A percentile compares a stretch with the other conserved stretches of the same genome.
Evolutionary conservation across 192 early-diverging fungal genomes (phyloP).

Genomic region (Coemansia sp.): DNA sequence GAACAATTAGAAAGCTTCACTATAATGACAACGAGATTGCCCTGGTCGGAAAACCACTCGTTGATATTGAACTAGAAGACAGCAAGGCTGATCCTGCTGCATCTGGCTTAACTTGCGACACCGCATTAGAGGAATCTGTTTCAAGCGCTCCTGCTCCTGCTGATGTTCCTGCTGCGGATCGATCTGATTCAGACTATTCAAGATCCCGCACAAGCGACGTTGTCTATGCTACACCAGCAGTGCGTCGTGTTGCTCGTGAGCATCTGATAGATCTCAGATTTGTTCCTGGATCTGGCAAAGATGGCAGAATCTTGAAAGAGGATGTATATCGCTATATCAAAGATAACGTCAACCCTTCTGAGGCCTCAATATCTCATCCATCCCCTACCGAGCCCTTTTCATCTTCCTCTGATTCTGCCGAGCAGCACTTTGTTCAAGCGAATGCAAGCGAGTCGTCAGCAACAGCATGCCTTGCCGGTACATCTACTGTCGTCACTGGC

Average conservation of each 20-base stretch:
- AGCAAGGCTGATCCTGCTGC: not conserved
- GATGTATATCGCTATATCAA: conserved; percentile 66
- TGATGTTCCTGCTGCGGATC: not conserved
- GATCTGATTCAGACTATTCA: conserved; percentile 20
- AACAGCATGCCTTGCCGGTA: conserved; percentile 23
- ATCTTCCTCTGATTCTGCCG: not conserved
- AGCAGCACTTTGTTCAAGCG: conserved; percentile 40
- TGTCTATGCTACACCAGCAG: conserved; percentile 84
- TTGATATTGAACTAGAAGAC: conserved; percentile 74
- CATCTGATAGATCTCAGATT: conserved; percentile 69
- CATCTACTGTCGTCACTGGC: conserved; percentile 21
- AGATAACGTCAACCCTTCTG: not conserved
- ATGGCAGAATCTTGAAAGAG: conserved; percentile 88
- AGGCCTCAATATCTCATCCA: too few relatives aligned
- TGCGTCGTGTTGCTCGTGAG: conserved; percentile 83
- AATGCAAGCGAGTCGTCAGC: conserved; percentile 25
- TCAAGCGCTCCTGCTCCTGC: not conserved
- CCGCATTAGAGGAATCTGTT: not conserved
- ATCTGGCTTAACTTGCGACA: not conserved
- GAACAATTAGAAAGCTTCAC: conserved; percentile 76
- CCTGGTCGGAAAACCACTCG: conserved; percentile 85
- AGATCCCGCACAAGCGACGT: conserved; percentile 34
- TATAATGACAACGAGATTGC: conserved; percentile 89
- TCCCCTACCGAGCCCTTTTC: not conserved
- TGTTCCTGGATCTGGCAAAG: conserved; percentile 81